Evolutionary conservation across 1,284 basidiomycete species (phyloP), one percentile per base, ranked within the genome.

Genomic region (Ustilago sp.): DNA sequence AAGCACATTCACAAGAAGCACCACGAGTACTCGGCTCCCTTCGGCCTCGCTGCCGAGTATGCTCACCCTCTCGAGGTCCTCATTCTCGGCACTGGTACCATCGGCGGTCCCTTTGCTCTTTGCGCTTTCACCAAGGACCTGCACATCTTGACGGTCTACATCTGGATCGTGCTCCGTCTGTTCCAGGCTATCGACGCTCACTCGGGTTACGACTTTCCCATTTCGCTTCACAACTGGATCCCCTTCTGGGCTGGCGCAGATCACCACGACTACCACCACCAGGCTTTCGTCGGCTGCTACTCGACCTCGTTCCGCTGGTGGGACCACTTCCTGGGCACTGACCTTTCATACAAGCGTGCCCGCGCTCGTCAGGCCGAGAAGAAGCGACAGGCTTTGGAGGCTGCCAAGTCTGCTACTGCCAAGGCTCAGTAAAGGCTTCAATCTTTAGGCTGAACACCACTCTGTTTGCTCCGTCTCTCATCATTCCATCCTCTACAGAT

Each of bases 181-280:
- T 98, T 95, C 92, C 96, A 99, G 87, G 96, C 97, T 58, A 91
- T 99, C 79, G 96, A 99, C 83, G 92, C 97, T 1, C 96, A 99
- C 90, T 94, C 92, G 56, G 96, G 96, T 63, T 98, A 98, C 87
- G 94, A 86, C 74, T 85, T 86, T 65, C 85, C 85, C 91, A 93
- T 83, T 43, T 96, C 94, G n/a, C 89, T 99, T 73, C 92, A 95
- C 83, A 92, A 96, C 89, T 92, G 94, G 84, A 70, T 99, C 35
- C 96, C 96, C 4, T 94, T 98, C 90, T 99, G 96, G 96, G 94
- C 94, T 31, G 96, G 97, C 57, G 97, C 96, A 0, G 97, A 99
- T 85, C 95, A 98, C 89, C 95, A 98, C 87, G 95, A 84, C 78
- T 80, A 86, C 74, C 85, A 87, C 75, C 86, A 86, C 76, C 80